Evolutionary conservation across 495 filamentous ascomycete genomes (phyloP).

Genomic region (Aspergillus sparsus): DNA sequence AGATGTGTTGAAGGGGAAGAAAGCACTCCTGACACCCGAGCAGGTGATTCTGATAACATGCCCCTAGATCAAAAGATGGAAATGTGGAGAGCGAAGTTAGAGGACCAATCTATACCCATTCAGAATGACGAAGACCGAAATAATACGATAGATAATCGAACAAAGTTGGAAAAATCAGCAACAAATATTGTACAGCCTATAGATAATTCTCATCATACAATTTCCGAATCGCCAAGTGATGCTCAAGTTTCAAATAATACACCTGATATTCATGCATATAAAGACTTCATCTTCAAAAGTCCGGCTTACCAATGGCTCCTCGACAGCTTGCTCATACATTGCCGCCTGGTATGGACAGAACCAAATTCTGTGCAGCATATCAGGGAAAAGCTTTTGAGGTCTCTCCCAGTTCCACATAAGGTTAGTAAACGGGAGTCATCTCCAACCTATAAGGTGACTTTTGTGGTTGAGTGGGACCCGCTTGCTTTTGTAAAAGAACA

Average conservation of each 20-base stretch:
- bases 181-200: too few species aligned
- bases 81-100: neutral
- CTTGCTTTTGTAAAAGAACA: neutral
- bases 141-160: neutral
- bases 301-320: neutral
- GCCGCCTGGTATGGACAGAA: neutral
- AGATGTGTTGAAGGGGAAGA: neutral
- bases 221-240: too few species aligned
- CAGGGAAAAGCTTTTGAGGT: neutral
- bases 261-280: neutral
- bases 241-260: neutral
- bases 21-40: neutral
- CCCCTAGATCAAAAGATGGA: neutral
- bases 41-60: neutral
- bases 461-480: neutral
- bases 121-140: neutral
- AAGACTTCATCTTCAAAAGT: neutral
- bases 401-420: neutral
- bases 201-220: neutral
- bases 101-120: neutral
- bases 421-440: neutral
- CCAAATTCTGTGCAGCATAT: neutral
- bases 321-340: neutral
- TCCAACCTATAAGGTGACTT: neutral
- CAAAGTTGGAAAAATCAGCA: too few species aligned